These are phyloP conservation scores for Oxyria digyna DNA, from an alignment of 148 eudicot genomes.

Conservation along the genomic window DNA sequence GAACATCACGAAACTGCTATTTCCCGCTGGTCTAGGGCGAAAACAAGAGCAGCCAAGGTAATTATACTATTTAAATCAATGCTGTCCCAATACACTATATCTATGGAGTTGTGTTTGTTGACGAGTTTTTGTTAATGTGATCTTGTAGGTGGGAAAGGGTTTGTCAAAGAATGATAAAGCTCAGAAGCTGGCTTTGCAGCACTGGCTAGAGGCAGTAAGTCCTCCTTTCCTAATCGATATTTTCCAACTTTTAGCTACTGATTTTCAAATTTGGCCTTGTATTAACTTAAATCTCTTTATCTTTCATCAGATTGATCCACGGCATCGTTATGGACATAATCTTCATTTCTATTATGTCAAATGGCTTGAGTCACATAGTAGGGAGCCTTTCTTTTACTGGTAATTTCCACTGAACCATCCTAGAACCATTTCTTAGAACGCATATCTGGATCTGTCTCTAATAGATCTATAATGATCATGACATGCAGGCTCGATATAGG, in stretches of 20 bases:
- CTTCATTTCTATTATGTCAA: conserved; percentile 76
- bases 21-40: conserved; percentile 95
- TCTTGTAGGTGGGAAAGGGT: conserved; percentile 83
- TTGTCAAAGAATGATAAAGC: conserved; percentile 74
- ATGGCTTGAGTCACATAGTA: conserved; percentile 86
- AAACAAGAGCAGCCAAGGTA: conserved; percentile 96
- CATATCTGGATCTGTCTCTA: background rate
- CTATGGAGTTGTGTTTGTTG: background rate
- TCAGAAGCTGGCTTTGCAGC: conserved; percentile 86
- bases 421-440: background rate
- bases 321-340: conserved; percentile 97
- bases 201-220: conserved; percentile 97
- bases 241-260: background rate
- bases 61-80: background rate
- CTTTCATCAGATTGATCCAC: conserved; percentile 81
- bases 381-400: conserved; percentile 96
- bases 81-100: background rate
- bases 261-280: background rate
- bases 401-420: background rate
- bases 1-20: conserved; percentile 88
- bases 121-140: background rate
- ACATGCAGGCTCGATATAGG: conserved; percentile 84
- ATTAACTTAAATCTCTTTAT: conserved; percentile 12
- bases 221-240: background rate
- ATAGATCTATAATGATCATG: background rate